Base-by-base conservation (phyloP, 306 rosid genomes). In the Vigna reflexopilosa region DNA sequence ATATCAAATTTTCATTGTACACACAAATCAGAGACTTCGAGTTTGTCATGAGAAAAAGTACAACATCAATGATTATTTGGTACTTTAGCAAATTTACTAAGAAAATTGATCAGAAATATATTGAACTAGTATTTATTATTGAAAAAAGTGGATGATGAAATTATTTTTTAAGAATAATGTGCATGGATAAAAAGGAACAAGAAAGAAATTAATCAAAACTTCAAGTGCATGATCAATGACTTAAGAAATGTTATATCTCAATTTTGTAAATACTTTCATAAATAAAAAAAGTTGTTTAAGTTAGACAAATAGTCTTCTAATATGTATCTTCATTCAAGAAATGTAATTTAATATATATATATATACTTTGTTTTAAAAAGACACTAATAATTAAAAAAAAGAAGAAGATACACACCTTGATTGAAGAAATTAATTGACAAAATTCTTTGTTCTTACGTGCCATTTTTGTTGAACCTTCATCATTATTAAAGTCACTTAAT, bases 391-490 rank as follows among this genome's bases (percentile, higher is more conserved):
- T 42, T 34, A 34, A 22, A 28, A 59, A 4, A 36, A 2, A 9
- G 4, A 72, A 9, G 36, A 1, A 13, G 34, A 72, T 42, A 72
- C 58, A 50, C 2, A 81, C 84, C 84, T 74, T 72, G 8, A 64
- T 42, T 36, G 61, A 66, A 66, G 71, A 66, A 3, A 66, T 66
- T 3, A 66, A 2, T 38, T 83, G 83, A 50, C 22, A 9, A 42
- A 73, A 32, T 42, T 58, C 49, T 42, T 55, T 67, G n/a, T 47
- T 19, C 63, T 34, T 82, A 26, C 17, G 14, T 9, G 22, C 67
- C 12, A 52, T 75, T 28, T 54, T 40, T 8, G 1, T 15, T 40
- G 54, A 24, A 52, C 6, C 56, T 13, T 52, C 61, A 4, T 65
- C 75, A 34, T 56, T 50, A 0, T 63, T 13, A 16, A 1, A 20